These are phyloP conservation scores for Mortierella sp. DNA, from an alignment of 371 early-diverging fungal species.

Conservation along the genomic window DNA sequence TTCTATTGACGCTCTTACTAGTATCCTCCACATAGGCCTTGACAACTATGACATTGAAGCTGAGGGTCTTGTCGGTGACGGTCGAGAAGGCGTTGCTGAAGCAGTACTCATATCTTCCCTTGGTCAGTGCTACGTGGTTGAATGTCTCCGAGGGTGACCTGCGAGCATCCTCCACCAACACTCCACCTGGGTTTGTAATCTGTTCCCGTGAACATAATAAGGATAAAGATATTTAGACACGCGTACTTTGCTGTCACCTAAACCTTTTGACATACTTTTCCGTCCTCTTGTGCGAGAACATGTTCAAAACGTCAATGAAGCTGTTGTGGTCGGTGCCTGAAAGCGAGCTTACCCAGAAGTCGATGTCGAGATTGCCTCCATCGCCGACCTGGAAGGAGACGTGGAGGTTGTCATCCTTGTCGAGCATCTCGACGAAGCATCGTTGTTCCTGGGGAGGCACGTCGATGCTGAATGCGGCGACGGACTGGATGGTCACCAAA, in stretches of 20 bases:
- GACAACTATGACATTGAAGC: conserved; percentile 60
- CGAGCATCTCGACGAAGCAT: conserved; percentile 72
- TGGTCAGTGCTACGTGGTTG: conserved; percentile 63
- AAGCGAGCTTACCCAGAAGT: conserved; percentile 73
- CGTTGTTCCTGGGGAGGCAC: conserved; percentile 62
- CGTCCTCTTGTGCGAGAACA: neutral
- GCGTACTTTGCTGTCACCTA: neutral
- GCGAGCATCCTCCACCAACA: conserved; percentile 59
- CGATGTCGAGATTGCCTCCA: conserved; percentile 75
- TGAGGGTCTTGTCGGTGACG: conserved; percentile 63
- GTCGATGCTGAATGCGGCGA: conserved; percentile 49
- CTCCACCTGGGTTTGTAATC: conserved; percentile 67
- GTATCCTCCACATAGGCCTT: conserved; percentile 16
- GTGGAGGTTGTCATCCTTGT: conserved; percentile 68
- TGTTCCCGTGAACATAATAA: conserved; percentile 25
- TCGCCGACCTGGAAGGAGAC: conserved; percentile 80
- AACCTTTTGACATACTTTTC: neutral
- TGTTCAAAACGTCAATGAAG: neutral
- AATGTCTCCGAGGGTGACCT: conserved; percentile 64
- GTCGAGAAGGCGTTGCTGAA: conserved; percentile 72
- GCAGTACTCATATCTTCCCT: conserved; percentile 80
- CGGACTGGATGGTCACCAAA: conserved; percentile 17
- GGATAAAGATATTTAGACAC: neutral
- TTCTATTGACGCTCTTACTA: neutral
- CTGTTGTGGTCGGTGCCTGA: too few relatives aligned